phyloP scores from a whole-genome alignment of 2,329 filamentous ascomycete species.

The Nigrospora sphaerica region DNA sequence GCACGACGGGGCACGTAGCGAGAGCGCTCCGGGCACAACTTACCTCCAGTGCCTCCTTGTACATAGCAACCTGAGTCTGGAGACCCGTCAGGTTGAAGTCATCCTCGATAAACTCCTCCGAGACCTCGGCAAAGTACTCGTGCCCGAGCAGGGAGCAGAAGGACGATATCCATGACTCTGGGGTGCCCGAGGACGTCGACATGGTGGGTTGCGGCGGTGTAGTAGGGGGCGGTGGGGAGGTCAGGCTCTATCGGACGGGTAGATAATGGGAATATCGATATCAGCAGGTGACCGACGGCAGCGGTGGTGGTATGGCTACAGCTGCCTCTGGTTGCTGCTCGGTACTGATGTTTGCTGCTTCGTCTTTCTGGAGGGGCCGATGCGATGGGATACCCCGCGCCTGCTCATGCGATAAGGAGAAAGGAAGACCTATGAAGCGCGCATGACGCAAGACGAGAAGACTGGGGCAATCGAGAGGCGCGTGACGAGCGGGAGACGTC shows the following conservation, averaged over 20 bases:
- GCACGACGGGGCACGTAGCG: background rate
- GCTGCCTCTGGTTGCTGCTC: slow-evolving; percentile 10
- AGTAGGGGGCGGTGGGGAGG: too few species aligned
- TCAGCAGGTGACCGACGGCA: background rate
- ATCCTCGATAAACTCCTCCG: slow-evolving; percentile 98
- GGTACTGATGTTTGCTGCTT: too few species aligned
- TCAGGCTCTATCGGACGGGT: too few species aligned
- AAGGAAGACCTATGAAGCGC: background rate
- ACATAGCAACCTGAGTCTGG: slow-evolving; percentile 94
- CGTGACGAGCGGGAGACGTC: too few species aligned
- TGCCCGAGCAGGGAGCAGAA: slow-evolving; percentile 94
- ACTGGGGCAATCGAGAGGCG: too few species aligned
- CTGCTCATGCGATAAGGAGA: background rate
- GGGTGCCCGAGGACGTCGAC: slow-evolving; percentile 54
- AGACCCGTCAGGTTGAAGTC: slow-evolving; percentile 98
- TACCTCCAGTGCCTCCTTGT: slow-evolving; percentile 93
- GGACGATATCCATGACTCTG: slow-evolving; percentile 95
- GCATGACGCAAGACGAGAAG: background rate
- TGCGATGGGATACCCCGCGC: background rate
- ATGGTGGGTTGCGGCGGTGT: slow-evolving; percentile 25
- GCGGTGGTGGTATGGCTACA: background rate
- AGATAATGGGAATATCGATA: background rate
- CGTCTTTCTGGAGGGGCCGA: background rate
- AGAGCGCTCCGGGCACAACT: slow-evolving; percentile 2
- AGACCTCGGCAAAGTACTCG: slow-evolving; percentile 98